Evolutionary conservation across 2,329 filamentous ascomycete species (phyloP).

Genomic region (Colletotrichum incanum): DNA sequence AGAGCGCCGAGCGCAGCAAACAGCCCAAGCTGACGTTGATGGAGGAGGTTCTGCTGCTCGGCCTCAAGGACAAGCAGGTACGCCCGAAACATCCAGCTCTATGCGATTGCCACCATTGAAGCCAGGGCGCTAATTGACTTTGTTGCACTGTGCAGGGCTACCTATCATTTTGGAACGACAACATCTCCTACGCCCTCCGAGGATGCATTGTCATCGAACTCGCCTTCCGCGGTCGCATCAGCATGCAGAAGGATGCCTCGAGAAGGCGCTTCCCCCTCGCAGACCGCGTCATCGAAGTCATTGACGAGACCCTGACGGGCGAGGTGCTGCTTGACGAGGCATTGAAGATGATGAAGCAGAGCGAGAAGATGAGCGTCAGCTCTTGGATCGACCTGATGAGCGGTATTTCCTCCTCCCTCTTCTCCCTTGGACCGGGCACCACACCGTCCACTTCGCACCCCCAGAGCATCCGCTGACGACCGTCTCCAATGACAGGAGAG

Average conservation of each 20-base stretch:
- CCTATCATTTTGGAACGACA: conserved; percentile 99
- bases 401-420: conserved; percentile 70
- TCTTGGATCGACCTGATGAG: conserved; percentile 99
- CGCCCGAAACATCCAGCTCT: conserved; percentile 46
- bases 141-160: conserved; percentile 77
- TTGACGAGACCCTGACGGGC: conserved; percentile 96
- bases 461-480: conserved; percentile 26
- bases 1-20: conserved; percentile 95
- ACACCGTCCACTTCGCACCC: conserved; percentile 6
- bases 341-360: conserved; percentile 99
- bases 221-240: conserved; percentile 94
- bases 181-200: conserved; percentile 97
- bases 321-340: conserved; percentile 98
- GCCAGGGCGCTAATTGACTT: conserved; percentile 19
- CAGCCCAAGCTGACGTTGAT: conserved; percentile 98
- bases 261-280: conserved; percentile 92
- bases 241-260: conserved; percentile 97
- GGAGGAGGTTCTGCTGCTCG: conserved; percentile 97
- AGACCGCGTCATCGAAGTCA: conserved; percentile 95
- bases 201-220: conserved; percentile 99
- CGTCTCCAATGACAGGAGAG: conserved; percentile 76
- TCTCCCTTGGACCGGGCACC: conserved; percentile 26
- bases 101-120: conserved; percentile 12
- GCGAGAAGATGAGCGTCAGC: conserved; percentile 99
- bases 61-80: conserved; percentile 99